phyloP scores from a whole-genome alignment of 306 rosid species.

The Begonia peltatifolia region DNA sequence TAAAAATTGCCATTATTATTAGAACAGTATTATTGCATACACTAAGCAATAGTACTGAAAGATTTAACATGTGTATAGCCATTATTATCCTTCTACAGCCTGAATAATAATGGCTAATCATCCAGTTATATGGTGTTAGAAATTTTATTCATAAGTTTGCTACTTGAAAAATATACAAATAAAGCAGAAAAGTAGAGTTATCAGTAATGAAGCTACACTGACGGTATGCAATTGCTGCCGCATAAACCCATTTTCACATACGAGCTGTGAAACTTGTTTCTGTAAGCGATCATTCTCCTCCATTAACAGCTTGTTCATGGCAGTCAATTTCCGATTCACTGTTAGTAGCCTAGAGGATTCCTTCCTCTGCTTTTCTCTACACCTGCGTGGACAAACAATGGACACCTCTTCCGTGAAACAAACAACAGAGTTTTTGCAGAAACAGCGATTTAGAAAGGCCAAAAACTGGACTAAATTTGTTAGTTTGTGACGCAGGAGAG shows the following conservation, averaged over 20 bases:
- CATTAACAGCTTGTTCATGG: conserved; percentile 95
- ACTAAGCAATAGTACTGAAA: too few species aligned
- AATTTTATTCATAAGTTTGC: too few species aligned
- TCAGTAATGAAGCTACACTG: conserved; percentile 15
- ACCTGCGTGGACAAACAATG: conserved; percentile 31
- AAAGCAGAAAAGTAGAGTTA: background rate
- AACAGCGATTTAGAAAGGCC: background rate
- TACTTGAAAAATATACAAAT: too few species aligned
- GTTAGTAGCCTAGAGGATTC: conserved; percentile 84
- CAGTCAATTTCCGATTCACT: conserved; percentile 69
- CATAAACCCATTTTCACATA: conserved; percentile 85
- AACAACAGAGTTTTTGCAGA: background rate
- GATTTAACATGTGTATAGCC: too few species aligned
- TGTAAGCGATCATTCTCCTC: conserved; percentile 96
- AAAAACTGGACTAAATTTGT: too few species aligned
- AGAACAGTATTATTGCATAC: too few species aligned
- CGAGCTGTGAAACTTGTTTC: conserved; percentile 96
- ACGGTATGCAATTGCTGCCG: conserved; percentile 76
- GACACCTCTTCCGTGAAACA: background rate
- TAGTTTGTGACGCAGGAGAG: background rate
- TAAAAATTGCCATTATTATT: too few species aligned
- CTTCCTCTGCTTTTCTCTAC: conserved; percentile 97
- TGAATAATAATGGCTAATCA: background rate
- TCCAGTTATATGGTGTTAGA: too few species aligned
- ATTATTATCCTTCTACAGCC: background rate